Evolutionary conservation across 169 alveolate species (phyloP).

Genomic region (Toxoplasma gondii): DNA sequence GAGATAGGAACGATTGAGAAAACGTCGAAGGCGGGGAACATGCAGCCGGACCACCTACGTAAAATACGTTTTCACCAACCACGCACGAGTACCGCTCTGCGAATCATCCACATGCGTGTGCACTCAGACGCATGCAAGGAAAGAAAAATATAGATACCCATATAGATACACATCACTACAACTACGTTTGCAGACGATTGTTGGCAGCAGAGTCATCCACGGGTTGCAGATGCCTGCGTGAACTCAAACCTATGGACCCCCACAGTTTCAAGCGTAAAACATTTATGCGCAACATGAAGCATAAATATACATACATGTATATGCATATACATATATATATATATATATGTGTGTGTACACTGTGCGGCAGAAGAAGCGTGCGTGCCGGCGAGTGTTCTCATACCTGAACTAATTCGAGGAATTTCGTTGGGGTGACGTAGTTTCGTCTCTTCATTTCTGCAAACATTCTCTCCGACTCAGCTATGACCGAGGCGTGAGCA

Average conservation of each 20-base stretch:
- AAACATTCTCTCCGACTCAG: slow-evolving; percentile 79
- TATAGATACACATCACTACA: no score
- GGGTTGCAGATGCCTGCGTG: no score
- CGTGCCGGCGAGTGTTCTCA: not conserved
- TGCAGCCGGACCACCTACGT: not conserved
- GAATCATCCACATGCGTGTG: no score
- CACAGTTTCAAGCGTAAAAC: no score
- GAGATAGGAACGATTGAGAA: not conserved
- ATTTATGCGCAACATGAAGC: no score
- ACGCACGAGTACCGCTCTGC: not conserved
- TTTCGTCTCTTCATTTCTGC: slow-evolving; percentile 88
- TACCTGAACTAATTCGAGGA: slow-evolving; percentile 87
- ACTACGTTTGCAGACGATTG: no score
- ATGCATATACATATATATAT: no score
- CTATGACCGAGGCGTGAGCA: slow-evolving; percentile 86
- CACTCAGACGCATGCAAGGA: no score
- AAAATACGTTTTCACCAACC: not conserved
- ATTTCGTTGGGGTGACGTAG: slow-evolving; percentile 95
- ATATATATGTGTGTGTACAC: no score
- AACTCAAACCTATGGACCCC: no score
- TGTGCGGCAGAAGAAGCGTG: not conserved
- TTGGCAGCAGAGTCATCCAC: no score
- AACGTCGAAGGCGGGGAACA: not conserved
- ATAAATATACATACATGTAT: no score
- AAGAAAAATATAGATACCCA: not conserved